A percentile compares a stretch with the other conserved stretches of the same genome.
Conservation (phyloP, 352 stramenopile species). For the Plasmopara halstedii region DNA sequence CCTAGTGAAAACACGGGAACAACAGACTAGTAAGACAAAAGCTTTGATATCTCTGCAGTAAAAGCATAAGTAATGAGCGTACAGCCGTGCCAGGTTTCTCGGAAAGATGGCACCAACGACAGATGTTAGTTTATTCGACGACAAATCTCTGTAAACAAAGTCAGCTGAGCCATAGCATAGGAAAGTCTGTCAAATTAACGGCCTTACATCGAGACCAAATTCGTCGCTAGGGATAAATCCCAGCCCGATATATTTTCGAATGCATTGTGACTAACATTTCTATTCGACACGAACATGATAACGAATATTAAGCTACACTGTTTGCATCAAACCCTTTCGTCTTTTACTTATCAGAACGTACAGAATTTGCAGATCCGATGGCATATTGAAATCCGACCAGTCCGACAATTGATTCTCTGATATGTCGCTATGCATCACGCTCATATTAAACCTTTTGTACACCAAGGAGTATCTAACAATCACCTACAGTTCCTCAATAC, state of each 20-base stretch:
- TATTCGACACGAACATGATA: slow-evolving; percentile 1
- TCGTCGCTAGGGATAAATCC: slow-evolving; percentile 16
- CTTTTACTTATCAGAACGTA: slow-evolving; percentile 5
- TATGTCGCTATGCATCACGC: slow-evolving; percentile 14
- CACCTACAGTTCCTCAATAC: slow-evolving; percentile 21
- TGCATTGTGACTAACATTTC: slow-evolving; percentile 26
- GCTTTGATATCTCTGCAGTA: neutral
- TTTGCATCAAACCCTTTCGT: neutral
- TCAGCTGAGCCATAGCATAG: neutral
- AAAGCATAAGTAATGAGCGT: neutral
- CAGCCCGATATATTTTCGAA: slow-evolving; percentile 12
- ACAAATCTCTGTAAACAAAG: slow-evolving; percentile 16
- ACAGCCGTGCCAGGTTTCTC: slow-evolving; percentile 19
- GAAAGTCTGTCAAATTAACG: neutral
- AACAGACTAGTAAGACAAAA: neutral
- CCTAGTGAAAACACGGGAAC: slow-evolving; percentile 3
- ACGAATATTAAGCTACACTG: too few species aligned
- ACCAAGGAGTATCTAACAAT: neutral
- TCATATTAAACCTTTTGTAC: neutral
- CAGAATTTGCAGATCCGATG: slow-evolving; percentile 23
- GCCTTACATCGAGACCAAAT: slow-evolving; percentile 25
- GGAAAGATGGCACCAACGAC: slow-evolving; percentile 26
- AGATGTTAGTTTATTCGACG: slow-evolving; percentile 21
- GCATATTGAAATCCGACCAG: slow-evolving; percentile 20
- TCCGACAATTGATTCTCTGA: slow-evolving; percentile 23